These are phyloP conservation scores for Paraconiothyrium sp. DNA, from an alignment of 2,329 filamentous ascomycete genomes.

Conservation along the genomic window DNA sequence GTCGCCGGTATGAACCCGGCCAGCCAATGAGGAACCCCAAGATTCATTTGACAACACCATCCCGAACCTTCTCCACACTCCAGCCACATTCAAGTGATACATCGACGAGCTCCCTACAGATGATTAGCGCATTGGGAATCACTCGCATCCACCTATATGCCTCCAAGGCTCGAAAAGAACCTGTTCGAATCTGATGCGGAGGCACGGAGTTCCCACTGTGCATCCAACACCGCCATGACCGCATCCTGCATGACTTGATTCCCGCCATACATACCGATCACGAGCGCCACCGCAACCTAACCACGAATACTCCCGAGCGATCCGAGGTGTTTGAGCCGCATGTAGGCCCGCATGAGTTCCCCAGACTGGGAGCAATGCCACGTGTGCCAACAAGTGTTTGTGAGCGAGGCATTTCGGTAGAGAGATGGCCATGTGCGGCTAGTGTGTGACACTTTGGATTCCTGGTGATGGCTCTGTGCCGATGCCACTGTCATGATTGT, in stretches of 20 bases:
- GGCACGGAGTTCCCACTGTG: slow-evolving; percentile 2
- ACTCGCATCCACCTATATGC: background rate
- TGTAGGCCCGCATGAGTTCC: background rate
- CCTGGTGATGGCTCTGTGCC: no score
- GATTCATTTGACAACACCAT: background rate
- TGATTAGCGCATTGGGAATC: background rate
- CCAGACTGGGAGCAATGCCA: background rate
- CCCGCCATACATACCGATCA: background rate
- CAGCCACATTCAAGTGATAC: no score
- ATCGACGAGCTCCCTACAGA: background rate
- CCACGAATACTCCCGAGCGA: background rate
- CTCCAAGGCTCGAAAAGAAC: background rate
- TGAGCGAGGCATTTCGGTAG: background rate
- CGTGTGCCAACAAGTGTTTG: background rate
- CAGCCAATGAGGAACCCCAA: background rate
- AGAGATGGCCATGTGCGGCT: background rate
- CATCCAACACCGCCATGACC: slow-evolving; percentile 7
- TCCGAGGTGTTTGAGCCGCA: background rate
- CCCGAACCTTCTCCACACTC: background rate
- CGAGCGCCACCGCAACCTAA: background rate
- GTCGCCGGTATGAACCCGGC: background rate
- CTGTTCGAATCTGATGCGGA: background rate
- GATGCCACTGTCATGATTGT: background rate
- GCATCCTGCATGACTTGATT: background rate
- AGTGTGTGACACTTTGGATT: no score